phyloP scores from a whole-genome alignment of 2,329 filamentous ascomycete species.

The Alternaria panax region DNA sequence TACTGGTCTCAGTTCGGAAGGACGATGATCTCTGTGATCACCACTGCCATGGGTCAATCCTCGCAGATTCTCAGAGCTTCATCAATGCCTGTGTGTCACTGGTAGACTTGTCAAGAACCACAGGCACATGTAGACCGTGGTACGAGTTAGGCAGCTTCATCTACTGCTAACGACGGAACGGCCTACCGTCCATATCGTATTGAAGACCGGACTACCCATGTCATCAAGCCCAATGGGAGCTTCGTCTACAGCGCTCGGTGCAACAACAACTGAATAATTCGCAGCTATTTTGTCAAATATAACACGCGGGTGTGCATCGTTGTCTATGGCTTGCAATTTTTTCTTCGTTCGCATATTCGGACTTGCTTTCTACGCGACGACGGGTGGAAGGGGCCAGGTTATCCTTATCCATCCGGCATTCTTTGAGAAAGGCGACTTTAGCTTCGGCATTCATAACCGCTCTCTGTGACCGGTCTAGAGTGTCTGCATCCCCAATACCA shows the following conservation, averaged over 20 bases:
- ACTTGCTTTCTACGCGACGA: too few relatives aligned
- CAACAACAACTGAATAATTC: background rate
- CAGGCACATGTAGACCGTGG: too few relatives aligned
- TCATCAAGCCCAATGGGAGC: background rate
- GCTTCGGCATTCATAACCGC: background rate
- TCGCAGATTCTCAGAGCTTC: too few relatives aligned
- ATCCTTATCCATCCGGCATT: background rate
- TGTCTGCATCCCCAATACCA: background rate
- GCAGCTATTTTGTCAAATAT: background rate
- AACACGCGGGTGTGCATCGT: rapidly evolving
- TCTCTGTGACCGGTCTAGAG: background rate
- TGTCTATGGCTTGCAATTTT: background rate
- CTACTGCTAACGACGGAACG: too few relatives aligned
- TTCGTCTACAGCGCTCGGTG: background rate
- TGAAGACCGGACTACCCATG: background rate
- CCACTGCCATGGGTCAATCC: too few relatives aligned
- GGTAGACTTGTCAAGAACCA: too few relatives aligned
- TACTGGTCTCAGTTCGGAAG: background rate
- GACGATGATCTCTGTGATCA: background rate
- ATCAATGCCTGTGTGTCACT: too few relatives aligned
- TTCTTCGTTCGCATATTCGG: background rate
- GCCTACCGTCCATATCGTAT: background rate
- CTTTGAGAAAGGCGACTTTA: background rate
- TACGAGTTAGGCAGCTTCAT: too few relatives aligned
- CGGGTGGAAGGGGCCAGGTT: background rate